Percentiles rank a stretch among this genome's conserved stretches.
phyloP scores from a whole-genome alignment of 2,329 filamentous ascomycete species.

The Magnaporthales sp. region DNA sequence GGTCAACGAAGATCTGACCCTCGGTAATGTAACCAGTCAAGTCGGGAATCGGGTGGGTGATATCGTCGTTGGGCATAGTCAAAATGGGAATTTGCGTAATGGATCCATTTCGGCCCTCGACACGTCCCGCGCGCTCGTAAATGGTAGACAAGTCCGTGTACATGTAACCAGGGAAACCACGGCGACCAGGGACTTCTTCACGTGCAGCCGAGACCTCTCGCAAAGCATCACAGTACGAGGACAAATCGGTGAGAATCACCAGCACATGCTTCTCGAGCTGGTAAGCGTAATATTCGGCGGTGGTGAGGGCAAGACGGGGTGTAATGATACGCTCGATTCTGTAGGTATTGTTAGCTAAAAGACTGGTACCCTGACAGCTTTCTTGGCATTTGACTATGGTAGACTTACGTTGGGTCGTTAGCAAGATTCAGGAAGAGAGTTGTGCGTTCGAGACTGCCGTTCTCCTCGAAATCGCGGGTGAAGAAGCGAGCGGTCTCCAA shows the following conservation, averaged over 20 bases:
- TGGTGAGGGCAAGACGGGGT: slow-evolving; percentile 93
- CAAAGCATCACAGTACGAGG: slow-evolving; percentile 96
- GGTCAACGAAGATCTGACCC: slow-evolving; percentile 96
- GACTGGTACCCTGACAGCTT: neutral
- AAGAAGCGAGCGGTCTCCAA: slow-evolving; percentile 98
- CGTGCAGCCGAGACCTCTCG: slow-evolving; percentile 96
- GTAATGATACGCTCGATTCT: slow-evolving; percentile 99
- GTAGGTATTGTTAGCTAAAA: neutral
- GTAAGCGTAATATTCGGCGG: slow-evolving; percentile 99
- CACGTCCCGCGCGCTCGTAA: slow-evolving; percentile 97
- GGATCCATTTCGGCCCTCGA: slow-evolving; percentile 91
- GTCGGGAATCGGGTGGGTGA: slow-evolving; percentile 97
- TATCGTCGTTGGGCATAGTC: slow-evolving; percentile 99
- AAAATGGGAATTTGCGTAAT: slow-evolving; percentile 98
- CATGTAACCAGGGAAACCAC: slow-evolving; percentile 99
- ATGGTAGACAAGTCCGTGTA: slow-evolving; percentile 99
- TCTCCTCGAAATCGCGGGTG: slow-evolving; percentile 97
- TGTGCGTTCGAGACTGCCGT: slow-evolving; percentile 93
- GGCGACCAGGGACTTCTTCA: slow-evolving; percentile 97
- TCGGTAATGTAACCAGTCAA: slow-evolving; percentile 98
- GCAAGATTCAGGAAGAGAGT: slow-evolving; percentile 98
- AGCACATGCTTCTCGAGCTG: slow-evolving; percentile 99
- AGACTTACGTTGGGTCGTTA: slow-evolving; percentile 87
- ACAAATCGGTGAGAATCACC: slow-evolving; percentile 96
- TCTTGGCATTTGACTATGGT: too few species aligned